Evolutionary conservation across 305 asterid species (phyloP).

Genomic region (Striga hermonthica): DNA sequence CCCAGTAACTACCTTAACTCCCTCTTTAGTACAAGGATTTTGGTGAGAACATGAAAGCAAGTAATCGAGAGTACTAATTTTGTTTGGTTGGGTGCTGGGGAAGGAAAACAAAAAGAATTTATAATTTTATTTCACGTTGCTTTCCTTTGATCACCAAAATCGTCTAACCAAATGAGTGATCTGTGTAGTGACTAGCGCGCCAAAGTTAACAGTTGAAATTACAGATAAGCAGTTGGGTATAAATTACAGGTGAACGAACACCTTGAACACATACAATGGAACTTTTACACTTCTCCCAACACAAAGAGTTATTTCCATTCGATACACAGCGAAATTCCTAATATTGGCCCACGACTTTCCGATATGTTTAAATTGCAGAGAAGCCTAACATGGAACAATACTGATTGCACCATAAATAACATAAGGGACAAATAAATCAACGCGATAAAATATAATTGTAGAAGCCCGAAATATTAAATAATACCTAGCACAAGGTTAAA

Average conservation of each 20-base stretch:
- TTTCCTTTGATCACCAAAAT: not conserved
- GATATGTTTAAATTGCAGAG: slow-evolving; percentile 24
- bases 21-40: not conserved
- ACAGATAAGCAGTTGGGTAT: too few species aligned
- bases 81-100: not conserved
- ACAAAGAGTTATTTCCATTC: slow-evolving; percentile 5
- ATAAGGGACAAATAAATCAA: not conserved
- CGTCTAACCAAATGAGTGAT: not conserved
- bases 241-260: too few species aligned
- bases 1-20: slow-evolving; percentile 5
- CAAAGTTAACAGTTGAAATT: too few species aligned
- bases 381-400: slow-evolving; percentile 21
- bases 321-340: slow-evolving; percentile 15
- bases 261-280: too few species aligned
- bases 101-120: not conserved
- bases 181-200: too few species aligned
- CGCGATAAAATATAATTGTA: not conserved
- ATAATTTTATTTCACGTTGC: not conserved
- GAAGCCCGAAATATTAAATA: not conserved
- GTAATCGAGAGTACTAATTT: not conserved
- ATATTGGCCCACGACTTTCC: slow-evolving; percentile 12
- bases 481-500: not conserved
- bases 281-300: too few species aligned
- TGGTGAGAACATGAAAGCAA: not conserved
- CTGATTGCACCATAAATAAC: slow-evolving; percentile 8